Evolutionary conservation across 805 yeast genomes (phyloP).

Genomic region (Maudiozyma barnettii): DNA sequence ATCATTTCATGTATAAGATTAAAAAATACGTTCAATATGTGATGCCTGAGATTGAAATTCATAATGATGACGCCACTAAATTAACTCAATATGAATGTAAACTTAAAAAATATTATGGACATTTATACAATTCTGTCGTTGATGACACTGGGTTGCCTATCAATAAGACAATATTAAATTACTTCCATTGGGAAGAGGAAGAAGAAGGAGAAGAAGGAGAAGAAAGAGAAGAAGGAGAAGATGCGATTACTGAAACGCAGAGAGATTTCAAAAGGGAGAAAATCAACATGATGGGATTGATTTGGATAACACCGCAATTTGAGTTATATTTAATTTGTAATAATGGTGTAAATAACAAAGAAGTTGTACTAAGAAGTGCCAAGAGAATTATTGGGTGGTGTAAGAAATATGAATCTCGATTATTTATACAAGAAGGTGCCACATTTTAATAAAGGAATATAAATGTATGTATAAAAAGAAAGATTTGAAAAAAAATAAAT

Average conservation of each 20-base stretch:
- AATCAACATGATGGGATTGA: slow-evolving; percentile 33
- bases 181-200: slow-evolving; percentile 31
- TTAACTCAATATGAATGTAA: slow-evolving; percentile 13
- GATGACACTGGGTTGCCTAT: slow-evolving; percentile 23
- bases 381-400: slow-evolving; percentile 69
- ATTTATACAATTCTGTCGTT: slow-evolving; percentile 17
- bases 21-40: slow-evolving; percentile 46
- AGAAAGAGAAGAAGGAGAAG: neutral
- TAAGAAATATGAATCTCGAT: slow-evolving; percentile 52
- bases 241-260: neutral
- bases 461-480: neutral
- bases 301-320: slow-evolving; percentile 49
- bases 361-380: slow-evolving; percentile 51
- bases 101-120: slow-evolving; percentile 21
- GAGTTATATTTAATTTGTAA: slow-evolving; percentile 48
- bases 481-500: neutral
- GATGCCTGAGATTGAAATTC: slow-evolving; percentile 21
- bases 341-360: slow-evolving; percentile 48
- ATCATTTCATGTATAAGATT: slow-evolving; percentile 76
- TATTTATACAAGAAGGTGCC: slow-evolving; percentile 71
- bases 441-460: slow-evolving; percentile 32
- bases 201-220: slow-evolving; percentile 5
- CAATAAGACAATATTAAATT: slow-evolving; percentile 37
- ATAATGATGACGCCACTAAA: slow-evolving; percentile 1
- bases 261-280: slow-evolving; percentile 12